Evolutionary conservation across 495 filamentous ascomycete species (phyloP).

Genomic region (Penicillium silybi): DNA sequence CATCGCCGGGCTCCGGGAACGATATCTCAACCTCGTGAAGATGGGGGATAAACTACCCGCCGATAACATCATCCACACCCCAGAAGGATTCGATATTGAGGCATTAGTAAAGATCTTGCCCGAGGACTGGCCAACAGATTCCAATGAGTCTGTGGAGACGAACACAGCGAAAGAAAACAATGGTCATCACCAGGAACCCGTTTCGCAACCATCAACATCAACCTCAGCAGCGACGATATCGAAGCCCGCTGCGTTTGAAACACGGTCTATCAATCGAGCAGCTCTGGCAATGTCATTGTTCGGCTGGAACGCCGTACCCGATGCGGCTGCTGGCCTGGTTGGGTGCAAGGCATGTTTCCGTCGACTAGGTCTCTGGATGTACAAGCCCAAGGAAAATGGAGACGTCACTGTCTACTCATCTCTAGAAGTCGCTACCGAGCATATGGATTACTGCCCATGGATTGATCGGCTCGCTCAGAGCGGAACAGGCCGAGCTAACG

Average conservation of each 20-base stretch:
- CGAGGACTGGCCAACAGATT: slow-evolving; percentile 18
- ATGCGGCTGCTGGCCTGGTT: slow-evolving; percentile 63
- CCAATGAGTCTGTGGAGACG: slow-evolving; percentile 14
- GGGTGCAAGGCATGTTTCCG: slow-evolving; percentile 82
- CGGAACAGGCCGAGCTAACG: slow-evolving; percentile 32
- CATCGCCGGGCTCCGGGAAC: slow-evolving; percentile 51
- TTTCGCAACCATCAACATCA: neutral
- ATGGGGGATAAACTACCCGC: slow-evolving; percentile 49
- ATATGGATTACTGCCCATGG: slow-evolving; percentile 83
- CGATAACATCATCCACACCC: slow-evolving; percentile 44
- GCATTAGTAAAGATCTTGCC: slow-evolving; percentile 31
- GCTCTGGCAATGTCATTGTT: slow-evolving; percentile 76
- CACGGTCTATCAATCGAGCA: slow-evolving; percentile 49
- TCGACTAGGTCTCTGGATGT: slow-evolving; percentile 91
- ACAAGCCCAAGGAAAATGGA: slow-evolving; percentile 56
- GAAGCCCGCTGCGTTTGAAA: slow-evolving; percentile 1
- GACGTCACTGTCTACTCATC: slow-evolving; percentile 55
- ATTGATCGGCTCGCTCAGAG: slow-evolving; percentile 58
- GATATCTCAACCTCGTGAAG: slow-evolving; percentile 53
- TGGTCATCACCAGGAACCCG: slow-evolving; percentile 2
- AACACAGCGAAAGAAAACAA: neutral
- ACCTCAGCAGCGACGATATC: neutral
- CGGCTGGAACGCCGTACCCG: slow-evolving; percentile 75
- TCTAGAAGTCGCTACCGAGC: slow-evolving; percentile 64
- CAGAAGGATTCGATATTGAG: slow-evolving; percentile 40